Evolutionary conservation across 768 basidiomycete species (phyloP).

Genomic region (Boletales sp.): DNA sequence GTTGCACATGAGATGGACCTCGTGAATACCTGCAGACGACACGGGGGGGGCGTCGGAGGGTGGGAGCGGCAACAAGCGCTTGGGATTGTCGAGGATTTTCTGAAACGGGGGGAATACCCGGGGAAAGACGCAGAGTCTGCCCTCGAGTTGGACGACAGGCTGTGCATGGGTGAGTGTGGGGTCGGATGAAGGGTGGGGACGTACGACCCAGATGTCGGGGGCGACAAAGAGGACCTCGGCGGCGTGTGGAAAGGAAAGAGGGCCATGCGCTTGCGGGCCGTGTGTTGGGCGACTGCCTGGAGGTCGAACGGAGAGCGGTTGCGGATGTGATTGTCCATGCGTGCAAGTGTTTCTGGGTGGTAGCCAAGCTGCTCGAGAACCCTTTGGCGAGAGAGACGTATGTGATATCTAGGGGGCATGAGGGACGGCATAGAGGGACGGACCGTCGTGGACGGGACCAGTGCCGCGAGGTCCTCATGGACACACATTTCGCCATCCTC

Average conservation of each 20-base stretch:
- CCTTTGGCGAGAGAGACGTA: slow-evolving; percentile 85
- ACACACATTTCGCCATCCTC: slow-evolving; percentile 79
- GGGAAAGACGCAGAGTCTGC: slow-evolving; percentile 89
- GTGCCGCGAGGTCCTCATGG: slow-evolving; percentile 79
- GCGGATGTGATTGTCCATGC: slow-evolving; percentile 63
- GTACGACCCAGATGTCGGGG: slow-evolving; percentile 81
- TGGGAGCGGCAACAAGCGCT: slow-evolving; percentile 75
- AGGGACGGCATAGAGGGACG: slow-evolving; percentile 10
- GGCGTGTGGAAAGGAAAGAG: slow-evolving; percentile 74
- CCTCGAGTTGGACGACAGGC: slow-evolving; percentile 86
- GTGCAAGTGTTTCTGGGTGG: slow-evolving; percentile 70
- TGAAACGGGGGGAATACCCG: slow-evolving; percentile 89
- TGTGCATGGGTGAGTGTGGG: slow-evolving; percentile 23
- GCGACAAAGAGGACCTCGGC: slow-evolving; percentile 80
- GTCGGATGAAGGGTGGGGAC: slow-evolving; percentile 20
- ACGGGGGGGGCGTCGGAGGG: slow-evolving; percentile 54
- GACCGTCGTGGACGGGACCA: slow-evolving; percentile 87
- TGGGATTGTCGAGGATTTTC: slow-evolving; percentile 70
- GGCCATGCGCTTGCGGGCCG: slow-evolving; percentile 85
- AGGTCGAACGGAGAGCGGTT: slow-evolving; percentile 52
- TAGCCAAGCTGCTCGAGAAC: slow-evolving; percentile 67
- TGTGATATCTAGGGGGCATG: slow-evolving; percentile 67
- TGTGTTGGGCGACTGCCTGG: slow-evolving; percentile 71
- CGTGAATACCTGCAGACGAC: slow-evolving; percentile 82
- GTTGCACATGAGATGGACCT: slow-evolving; percentile 39